Conservation (phyloP, 306 rosid genomes). For the Fagus sylvatica region DNA sequence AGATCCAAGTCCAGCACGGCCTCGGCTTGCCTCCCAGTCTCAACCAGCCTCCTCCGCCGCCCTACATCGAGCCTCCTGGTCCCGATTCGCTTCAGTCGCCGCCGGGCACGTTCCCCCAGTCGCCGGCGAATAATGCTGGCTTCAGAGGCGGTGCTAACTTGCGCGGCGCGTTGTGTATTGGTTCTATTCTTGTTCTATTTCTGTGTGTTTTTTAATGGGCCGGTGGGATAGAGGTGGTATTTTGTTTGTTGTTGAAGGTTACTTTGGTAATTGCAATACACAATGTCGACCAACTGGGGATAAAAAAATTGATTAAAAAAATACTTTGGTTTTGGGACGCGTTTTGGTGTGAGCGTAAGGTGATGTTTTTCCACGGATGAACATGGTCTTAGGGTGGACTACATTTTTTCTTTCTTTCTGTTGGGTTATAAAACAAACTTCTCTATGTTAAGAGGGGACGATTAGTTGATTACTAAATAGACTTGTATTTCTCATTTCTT, state of each 20-base stretch:
- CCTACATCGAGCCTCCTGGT: conserved; percentile 60
- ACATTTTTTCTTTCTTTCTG: neutral
- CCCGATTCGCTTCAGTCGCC: conserved; percentile 46
- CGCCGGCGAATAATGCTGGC: conserved; percentile 32
- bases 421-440: neutral
- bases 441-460: neutral
- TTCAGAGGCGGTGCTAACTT: conserved; percentile 21
- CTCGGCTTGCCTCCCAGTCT: conserved; percentile 80
- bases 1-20: conserved; percentile 62
- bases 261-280: neutral
- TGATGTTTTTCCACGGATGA: neutral
- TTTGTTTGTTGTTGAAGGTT: neutral
- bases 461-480: too few relatives aligned
- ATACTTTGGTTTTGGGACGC: neutral
- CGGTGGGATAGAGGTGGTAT: neutral
- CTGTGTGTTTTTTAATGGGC: conserved; percentile 5
- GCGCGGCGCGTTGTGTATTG: conserved; percentile 20
- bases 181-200: conserved; percentile 18
- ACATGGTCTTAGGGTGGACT: neutral
- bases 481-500: neutral
- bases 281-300: neutral
- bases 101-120: conserved; percentile 22
- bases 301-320: too few relatives aligned
- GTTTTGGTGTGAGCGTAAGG: neutral
- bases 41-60: conserved; percentile 91